Evolutionary conservation across 805 yeast genomes (phyloP).

Genomic region (Pichia heedii): DNA sequence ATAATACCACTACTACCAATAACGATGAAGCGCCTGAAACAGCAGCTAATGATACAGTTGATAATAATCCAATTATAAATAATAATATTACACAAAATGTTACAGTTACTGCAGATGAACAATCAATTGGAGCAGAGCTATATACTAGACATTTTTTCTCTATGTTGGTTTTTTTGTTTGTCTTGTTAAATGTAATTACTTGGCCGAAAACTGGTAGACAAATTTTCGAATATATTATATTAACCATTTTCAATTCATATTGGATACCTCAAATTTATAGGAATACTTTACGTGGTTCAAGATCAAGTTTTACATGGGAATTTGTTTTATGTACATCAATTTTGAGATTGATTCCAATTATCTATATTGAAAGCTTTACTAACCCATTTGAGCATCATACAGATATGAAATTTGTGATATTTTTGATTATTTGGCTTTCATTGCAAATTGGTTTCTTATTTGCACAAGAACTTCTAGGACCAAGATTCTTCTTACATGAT

Average conservation of each 20-base stretch:
- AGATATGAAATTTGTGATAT: constrained; percentile 41
- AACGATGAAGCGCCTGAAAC: not conserved
- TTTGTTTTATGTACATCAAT: constrained; percentile 63
- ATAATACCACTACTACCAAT: constrained; percentile 9
- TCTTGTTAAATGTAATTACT: constrained; percentile 44
- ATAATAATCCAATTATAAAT: not conserved
- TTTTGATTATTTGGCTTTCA: constrained; percentile 45
- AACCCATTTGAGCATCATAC: constrained; percentile 68
- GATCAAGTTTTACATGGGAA: constrained; percentile 62
- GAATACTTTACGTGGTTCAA: constrained; percentile 60
- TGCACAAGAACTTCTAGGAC: constrained; percentile 61
- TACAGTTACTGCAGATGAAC: constrained; percentile 37
- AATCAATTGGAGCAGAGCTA: constrained; percentile 46
- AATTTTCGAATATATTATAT: constrained; percentile 46
- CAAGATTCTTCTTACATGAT: constrained; percentile 77
- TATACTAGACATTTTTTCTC: constrained; percentile 49
- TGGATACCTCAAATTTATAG: constrained; percentile 89
- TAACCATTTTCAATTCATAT: constrained; percentile 52
- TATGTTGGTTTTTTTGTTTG: constrained; percentile 44
- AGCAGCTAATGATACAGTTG: constrained; percentile 9
- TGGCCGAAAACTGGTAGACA: constrained; percentile 56
- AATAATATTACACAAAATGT: constrained; percentile 9
- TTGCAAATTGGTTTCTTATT: constrained; percentile 51
- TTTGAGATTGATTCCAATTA: constrained; percentile 54
- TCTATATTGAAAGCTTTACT: constrained; percentile 38